Evolutionary conservation across 2,329 filamentous ascomycete species (phyloP).

Genomic region (Pyrenophora graminea): DNA sequence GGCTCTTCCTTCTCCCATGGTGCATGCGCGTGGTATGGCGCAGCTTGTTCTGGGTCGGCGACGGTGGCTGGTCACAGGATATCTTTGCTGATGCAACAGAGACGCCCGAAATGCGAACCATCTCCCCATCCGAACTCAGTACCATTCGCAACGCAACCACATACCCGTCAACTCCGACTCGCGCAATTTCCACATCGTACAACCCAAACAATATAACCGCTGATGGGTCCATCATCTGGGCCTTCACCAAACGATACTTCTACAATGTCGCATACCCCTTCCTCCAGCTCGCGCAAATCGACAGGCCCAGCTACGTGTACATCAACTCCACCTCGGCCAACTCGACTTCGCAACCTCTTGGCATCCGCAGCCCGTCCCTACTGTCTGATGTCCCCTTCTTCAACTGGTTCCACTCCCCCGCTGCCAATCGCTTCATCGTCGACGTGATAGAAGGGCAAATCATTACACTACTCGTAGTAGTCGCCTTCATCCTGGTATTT

Average conservation of each 20-base stretch:
- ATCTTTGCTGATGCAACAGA: slow-evolving; percentile 30
- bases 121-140: slow-evolving; percentile 19
- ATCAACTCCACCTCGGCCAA: slow-evolving; percentile 32
- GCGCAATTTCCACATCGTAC: slow-evolving; percentile 47
- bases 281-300: slow-evolving; percentile 26
- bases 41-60: slow-evolving; percentile 90
- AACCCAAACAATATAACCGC: slow-evolving; percentile 44
- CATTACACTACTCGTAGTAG: slow-evolving; percentile 87
- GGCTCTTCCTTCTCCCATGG: slow-evolving; percentile 87
- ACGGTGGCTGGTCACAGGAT: slow-evolving; percentile 68
- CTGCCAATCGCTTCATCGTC: slow-evolving; percentile 77
- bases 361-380: slow-evolving; percentile 40
- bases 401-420: slow-evolving; percentile 59
- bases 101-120: slow-evolving; percentile 1
- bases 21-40: slow-evolving; percentile 92
- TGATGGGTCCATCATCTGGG: slow-evolving; percentile 53
- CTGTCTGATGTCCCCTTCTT: slow-evolving; percentile 64
- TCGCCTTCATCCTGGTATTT: slow-evolving; percentile 96
- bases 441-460: slow-evolving; percentile 89
- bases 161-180: slow-evolving; percentile 30
- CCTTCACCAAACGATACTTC: slow-evolving; percentile 51
- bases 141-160: slow-evolving; percentile 25
- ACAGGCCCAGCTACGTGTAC: slow-evolving; percentile 25
- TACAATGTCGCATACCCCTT: slow-evolving; percentile 36
- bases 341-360: slow-evolving; percentile 32